Evolutionary conservation across 2,329 filamentous ascomycete species (phyloP).

Genomic region (Setomelanomma holmii): DNA sequence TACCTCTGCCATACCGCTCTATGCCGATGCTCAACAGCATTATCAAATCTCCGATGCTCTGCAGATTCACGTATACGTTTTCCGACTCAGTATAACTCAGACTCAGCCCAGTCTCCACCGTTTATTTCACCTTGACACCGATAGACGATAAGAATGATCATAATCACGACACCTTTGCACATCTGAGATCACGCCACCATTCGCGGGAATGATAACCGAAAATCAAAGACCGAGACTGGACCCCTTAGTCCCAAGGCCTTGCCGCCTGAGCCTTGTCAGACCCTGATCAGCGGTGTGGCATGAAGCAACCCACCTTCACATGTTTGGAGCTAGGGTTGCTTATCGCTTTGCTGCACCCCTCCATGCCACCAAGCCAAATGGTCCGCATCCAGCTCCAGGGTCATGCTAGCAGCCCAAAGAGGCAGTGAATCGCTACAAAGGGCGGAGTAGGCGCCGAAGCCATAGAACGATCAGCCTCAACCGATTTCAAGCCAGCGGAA

Average conservation of each 20-base stretch:
- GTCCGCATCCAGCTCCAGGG: conserved; percentile 3
- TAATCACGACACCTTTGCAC: not conserved
- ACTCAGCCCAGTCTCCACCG: conserved; percentile 13
- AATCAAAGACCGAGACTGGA: conserved; percentile 12
- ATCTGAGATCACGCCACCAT: not conserved
- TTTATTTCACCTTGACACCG: not conserved
- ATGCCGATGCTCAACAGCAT: conserved; percentile 1
- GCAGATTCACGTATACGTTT: conserved; percentile 6
- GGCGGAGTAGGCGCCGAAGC: not conserved
- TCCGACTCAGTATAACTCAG: no score
- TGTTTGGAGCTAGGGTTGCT: conserved; percentile 18
- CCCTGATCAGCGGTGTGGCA: conserved; percentile 22
- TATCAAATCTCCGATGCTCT: conserved; percentile 12
- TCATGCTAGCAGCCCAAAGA: not conserved
- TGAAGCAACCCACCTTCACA: conserved; percentile 14
- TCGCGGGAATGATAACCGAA: not conserved
- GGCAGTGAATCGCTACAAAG: conserved; percentile 13
- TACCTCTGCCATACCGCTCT: conserved; percentile 1
- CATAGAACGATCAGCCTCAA: not conserved
- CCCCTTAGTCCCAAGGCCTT: conserved; percentile 17
- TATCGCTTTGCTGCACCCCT: conserved; percentile 14
- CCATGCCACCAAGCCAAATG: conserved; percentile 12
- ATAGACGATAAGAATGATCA: not conserved
- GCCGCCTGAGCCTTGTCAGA: conserved; percentile 11
- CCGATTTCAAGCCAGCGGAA: not conserved